These are phyloP conservation scores for Suhomyces terraborum DNA, from an alignment of 1,139 yeast genomes.

Conservation along the genomic window DNA sequence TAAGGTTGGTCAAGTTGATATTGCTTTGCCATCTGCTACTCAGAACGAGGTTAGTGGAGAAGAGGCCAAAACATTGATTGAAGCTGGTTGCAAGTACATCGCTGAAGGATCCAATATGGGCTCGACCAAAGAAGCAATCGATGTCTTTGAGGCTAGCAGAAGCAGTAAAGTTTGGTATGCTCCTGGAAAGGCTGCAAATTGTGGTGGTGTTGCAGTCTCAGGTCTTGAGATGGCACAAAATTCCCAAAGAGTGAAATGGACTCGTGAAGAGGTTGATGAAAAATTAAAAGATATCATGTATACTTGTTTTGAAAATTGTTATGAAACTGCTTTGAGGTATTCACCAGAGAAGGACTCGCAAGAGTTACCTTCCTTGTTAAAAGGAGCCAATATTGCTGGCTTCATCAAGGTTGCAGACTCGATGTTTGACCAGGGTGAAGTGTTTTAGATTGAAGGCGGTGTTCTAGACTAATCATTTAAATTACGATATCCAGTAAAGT, in stretches of 20 bases:
- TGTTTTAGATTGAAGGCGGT: constrained; percentile 33
- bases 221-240: constrained; percentile 99
- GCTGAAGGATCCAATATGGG: constrained; percentile 99
- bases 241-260: constrained; percentile 74
- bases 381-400: constrained; percentile 99
- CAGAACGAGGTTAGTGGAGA: constrained; percentile 97
- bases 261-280: constrained; percentile 22
- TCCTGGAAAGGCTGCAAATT: constrained; percentile 99
- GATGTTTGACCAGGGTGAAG: constrained; percentile 97
- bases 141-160: constrained; percentile 89
- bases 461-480: no score
- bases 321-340: constrained; percentile 81
- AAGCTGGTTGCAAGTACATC: constrained; percentile 87
- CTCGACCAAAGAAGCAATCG: constrained; percentile 95
- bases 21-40: constrained; percentile 97
- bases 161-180: constrained; percentile 89
- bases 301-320: constrained; percentile 90
- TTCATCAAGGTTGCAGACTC: constrained; percentile 98
- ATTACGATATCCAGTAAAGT: no score
- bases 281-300: constrained; percentile 68
- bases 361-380: constrained; percentile 83
- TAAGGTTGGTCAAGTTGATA: constrained; percentile 86
- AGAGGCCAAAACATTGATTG: constrained; percentile 92
- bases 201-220: constrained; percentile 99
- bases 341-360: constrained; percentile 63